Conservation (phyloP, 1,284 basidiomycete genomes). For the Cronartium ribicola region DNA sequence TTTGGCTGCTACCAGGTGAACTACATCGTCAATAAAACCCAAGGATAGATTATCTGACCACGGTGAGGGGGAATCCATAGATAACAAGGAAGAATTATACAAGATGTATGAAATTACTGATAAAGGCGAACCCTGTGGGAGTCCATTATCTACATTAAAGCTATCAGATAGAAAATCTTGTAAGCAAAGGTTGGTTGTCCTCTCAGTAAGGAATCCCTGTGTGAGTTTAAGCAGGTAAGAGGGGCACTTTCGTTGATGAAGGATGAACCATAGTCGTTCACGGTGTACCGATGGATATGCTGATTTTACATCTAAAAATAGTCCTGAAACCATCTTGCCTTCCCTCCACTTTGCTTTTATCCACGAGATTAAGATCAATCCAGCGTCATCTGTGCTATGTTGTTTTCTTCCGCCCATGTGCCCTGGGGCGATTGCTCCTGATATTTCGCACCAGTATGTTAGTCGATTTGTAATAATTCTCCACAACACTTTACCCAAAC, state of each 20-base stretch:
- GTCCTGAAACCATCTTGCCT: not conserved
- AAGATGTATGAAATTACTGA: constrained; percentile 3
- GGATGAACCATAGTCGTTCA: not conserved
- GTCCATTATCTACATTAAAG: constrained; percentile 3
- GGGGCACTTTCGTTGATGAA: not conserved
- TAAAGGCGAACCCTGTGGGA: constrained; percentile 25
- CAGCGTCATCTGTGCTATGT: too few species aligned
- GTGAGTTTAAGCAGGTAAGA: not conserved
- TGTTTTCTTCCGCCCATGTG: not conserved
- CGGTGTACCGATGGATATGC: not conserved
- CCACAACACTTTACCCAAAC: not conserved
- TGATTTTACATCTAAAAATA: not conserved
- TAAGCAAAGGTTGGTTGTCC: not conserved
- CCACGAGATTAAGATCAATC: not conserved
- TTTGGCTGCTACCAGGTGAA: constrained; percentile 5
- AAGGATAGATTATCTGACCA: constrained; percentile 5
- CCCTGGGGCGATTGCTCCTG: not conserved
- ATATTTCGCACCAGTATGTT: not conserved
- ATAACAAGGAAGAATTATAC: not conserved
- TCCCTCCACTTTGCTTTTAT: not conserved
- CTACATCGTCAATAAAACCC: constrained; percentile 13
- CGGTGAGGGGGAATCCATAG: not conserved
- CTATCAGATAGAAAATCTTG: not conserved
- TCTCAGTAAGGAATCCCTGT: not conserved
- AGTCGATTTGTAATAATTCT: not conserved